These are phyloP conservation scores for Spinellus fusiger DNA, from an alignment of 192 early-diverging fungal species.

Conservation along the genomic window DNA sequence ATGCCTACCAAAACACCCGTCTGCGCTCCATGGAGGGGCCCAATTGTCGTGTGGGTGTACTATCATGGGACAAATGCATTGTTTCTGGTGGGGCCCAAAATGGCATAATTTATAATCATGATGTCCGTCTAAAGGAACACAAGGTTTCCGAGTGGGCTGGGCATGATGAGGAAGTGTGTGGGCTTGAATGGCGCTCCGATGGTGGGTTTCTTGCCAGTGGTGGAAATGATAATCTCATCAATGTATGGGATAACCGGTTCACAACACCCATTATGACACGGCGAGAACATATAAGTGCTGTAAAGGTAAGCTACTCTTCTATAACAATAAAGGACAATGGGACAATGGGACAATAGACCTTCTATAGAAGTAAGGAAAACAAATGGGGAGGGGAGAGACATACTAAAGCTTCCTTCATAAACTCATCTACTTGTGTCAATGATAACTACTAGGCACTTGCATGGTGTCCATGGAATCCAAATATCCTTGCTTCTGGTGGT, in stretches of 20 bases:
- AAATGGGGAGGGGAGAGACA: background rate
- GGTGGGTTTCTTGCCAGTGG: slow-evolving; percentile 82
- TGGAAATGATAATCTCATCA: slow-evolving; percentile 89
- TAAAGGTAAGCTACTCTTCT: slow-evolving; percentile 68
- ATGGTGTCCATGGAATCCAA: slow-evolving; percentile 90
- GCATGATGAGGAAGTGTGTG: slow-evolving; percentile 82
- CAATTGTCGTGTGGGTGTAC: slow-evolving; percentile 69
- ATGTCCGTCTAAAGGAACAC: slow-evolving; percentile 84
- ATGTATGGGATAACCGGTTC: slow-evolving; percentile 81
- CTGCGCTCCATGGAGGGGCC: slow-evolving; percentile 83
- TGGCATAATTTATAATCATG: slow-evolving; percentile 92
- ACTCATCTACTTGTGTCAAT: background rate
- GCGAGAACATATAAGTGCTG: slow-evolving; percentile 78
- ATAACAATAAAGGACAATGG: slow-evolving; percentile 19
- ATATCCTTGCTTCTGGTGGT: slow-evolving; percentile 85
- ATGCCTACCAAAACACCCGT: slow-evolving; percentile 64
- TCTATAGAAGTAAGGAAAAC: background rate
- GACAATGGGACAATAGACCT: background rate
- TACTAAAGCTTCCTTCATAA: slow-evolving; percentile 38
- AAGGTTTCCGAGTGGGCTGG: slow-evolving; percentile 63
- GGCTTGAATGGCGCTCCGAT: slow-evolving; percentile 80
- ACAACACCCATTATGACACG: slow-evolving; percentile 62
- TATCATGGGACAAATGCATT: slow-evolving; percentile 81
- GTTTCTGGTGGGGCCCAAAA: slow-evolving; percentile 83
- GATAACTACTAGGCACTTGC: slow-evolving; percentile 67